phyloP scores from a whole-genome alignment of 2,329 filamentous ascomycete genomes.

The Cadophora gregata region DNA sequence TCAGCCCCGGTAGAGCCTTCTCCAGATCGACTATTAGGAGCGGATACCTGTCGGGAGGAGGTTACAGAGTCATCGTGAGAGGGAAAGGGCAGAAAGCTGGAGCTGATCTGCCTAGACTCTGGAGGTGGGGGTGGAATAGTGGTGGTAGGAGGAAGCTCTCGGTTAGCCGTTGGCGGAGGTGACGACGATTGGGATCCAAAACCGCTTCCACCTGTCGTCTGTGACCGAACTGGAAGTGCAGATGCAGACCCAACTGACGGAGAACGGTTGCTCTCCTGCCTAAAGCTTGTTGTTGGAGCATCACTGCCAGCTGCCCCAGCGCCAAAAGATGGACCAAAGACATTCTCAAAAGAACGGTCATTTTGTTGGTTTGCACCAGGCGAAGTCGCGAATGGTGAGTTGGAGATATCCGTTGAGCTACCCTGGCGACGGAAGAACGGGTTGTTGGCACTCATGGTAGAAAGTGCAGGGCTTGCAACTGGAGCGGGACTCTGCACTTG shows the following conservation, averaged over 20 bases:
- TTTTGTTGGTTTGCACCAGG: conserved; percentile 49
- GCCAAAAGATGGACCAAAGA: conserved; percentile 76
- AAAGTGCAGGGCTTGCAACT: conserved; percentile 73
- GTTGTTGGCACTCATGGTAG: conserved; percentile 80
- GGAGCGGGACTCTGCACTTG: conserved; percentile 48
- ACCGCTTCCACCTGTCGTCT: conserved; percentile 36
- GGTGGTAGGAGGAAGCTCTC: conserved; percentile 59
- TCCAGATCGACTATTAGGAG: conserved; percentile 70
- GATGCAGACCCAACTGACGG: conserved; percentile 34
- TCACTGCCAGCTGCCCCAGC: conserved; percentile 48
- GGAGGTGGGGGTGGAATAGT: conserved; percentile 69
- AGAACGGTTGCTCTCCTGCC: conserved; percentile 48
- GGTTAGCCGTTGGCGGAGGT: conserved; percentile 68
- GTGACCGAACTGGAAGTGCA: conserved; percentile 38
- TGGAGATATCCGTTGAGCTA: conserved; percentile 58
- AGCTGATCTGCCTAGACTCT: conserved; percentile 78
- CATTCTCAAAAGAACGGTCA: conserved; percentile 81
- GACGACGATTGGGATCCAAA: conserved; percentile 49
- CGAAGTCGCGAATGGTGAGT: conserved; percentile 52
- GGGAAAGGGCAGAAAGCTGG: conserved; percentile 75
- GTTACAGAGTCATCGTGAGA: conserved; percentile 70
- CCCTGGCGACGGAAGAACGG: conserved; percentile 85
- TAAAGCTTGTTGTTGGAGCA: conserved; percentile 65
- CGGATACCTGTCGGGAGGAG: conserved; percentile 80
- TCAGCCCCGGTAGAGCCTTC: conserved; percentile 50